phyloP scores from a whole-genome alignment of 176 grass and related monocot genomes.

The Puccinellia tenuiflora region DNA sequence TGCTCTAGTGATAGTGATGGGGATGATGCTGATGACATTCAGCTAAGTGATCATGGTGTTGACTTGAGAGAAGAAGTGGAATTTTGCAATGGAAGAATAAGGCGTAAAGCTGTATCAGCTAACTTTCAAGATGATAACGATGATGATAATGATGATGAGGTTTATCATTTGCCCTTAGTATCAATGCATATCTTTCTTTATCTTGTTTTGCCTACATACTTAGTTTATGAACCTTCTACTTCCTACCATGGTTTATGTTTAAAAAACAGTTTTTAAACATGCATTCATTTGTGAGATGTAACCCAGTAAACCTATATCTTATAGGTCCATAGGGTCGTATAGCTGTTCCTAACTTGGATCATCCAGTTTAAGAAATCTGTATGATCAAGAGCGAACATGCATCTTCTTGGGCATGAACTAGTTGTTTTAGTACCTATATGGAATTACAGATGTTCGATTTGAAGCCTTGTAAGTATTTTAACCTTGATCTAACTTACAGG shows the following conservation, averaged over 20 bases:
- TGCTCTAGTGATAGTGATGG: conserved; percentile 48
- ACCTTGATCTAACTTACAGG: conserved; percentile 40
- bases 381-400: background rate
- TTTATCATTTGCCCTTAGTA: conserved; percentile 16
- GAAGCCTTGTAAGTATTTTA: background rate
- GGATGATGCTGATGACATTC: conserved; percentile 26
- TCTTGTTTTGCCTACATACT: background rate
- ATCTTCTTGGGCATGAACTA: background rate
- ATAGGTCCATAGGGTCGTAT: background rate
- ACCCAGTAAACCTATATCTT: background rate
- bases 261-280: background rate
- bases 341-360: background rate
- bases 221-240: conserved; percentile 1
- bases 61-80: conserved; percentile 73
- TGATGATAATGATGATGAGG: conserved; percentile 38
- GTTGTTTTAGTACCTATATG: conserved; percentile 7
- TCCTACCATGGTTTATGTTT: conserved; percentile 10
- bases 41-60: conserved; percentile 23
- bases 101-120: conserved; percentile 75
- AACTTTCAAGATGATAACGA: conserved; percentile 56
- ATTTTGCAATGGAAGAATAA: conserved; percentile 56
- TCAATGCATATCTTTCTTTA: conserved; percentile 21
- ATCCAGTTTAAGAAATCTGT: background rate
- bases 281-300: conserved; percentile 3
- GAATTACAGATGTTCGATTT: conserved; percentile 18